Base-by-base conservation (phyloP, 305 asterid genomes). In the Caryopteris hybrid region DNA sequence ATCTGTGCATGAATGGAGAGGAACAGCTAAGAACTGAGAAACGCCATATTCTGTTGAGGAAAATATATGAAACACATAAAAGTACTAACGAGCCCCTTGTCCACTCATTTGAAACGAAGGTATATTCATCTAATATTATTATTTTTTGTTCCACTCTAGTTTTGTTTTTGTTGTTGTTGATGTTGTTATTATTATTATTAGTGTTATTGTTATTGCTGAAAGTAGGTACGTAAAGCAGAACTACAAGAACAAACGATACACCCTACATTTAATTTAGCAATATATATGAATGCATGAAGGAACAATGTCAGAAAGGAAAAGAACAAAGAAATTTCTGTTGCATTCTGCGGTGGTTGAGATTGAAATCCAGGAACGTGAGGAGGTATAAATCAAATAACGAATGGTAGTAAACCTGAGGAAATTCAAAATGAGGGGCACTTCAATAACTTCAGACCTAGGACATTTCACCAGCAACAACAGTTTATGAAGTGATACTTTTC, bases 1-100 rank as follows among this genome's bases (percentile, higher is more conserved):
- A 18, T 39, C 38, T 61, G 38, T 51, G 69, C 42, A 70, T 16
- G 51, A 58, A 36, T 58, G 10, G 21, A 69, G 47, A 64, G 39
- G 60, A 31, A 18, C 14, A 18, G 18, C 51, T 36, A 23, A 36
- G 74, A 48, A 38, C 62, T 51, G 60, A 16, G 25, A 23, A 50
- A 39, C 25, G 10, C 62, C 47, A 70, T 33, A 47, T 34, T 39
- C 42, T 12, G 16, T 48, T 36, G 42, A 25, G 54, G 59, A 57
- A 46, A 29, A 31, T 68, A 55, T 43, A 27, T 58, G 21, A 47
- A 43, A 43, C 47, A 23, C 17, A 66, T 20, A 31, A 3, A 31
- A 38, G 43, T 8, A 2, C 43, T 38, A 8, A n/a, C n/a, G n/a
- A 9, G 43, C 43, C 2, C 9, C 13, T 38, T 8, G 9, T 38